phyloP scores from a whole-genome alignment of 139 green algal genomes.

The Axilococcus clingmanii region DNA sequence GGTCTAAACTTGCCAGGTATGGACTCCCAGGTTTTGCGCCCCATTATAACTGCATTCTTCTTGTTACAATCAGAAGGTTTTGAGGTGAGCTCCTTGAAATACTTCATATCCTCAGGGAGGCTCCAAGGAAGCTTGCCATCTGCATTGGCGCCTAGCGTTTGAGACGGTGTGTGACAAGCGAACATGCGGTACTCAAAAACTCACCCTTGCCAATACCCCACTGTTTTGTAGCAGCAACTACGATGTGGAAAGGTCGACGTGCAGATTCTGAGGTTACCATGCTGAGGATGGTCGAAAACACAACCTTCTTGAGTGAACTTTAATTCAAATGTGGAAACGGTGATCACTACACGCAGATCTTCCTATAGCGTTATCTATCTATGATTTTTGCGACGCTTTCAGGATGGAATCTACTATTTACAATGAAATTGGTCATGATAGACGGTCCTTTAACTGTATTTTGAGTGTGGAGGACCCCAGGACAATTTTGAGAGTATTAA shows the following conservation, averaged over 20 bases:
- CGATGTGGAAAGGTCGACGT: constrained; percentile 93
- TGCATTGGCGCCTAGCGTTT: neutral
- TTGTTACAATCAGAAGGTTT: constrained; percentile 38
- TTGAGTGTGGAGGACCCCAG: too few relatives aligned
- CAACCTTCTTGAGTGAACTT: too few relatives aligned
- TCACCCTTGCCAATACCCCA: constrained; percentile 75
- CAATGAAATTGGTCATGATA: too few relatives aligned
- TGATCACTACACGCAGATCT: too few relatives aligned
- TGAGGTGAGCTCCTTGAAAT: constrained; percentile 84
- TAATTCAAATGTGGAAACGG: too few relatives aligned
- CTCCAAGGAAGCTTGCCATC: constrained; percentile 59
- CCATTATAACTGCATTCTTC: constrained; percentile 97
- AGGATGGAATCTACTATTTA: too few relatives aligned
- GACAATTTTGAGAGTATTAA: too few relatives aligned
- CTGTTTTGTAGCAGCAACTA: constrained; percentile 72
- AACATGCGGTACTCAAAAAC: constrained; percentile 1
- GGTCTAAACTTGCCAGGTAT: constrained; percentile 89
- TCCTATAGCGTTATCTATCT: too few relatives aligned
- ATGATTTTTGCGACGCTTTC: too few relatives aligned
- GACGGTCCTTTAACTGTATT: too few relatives aligned
- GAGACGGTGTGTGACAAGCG: neutral
- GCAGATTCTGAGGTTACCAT: too few relatives aligned
- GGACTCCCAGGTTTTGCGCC: constrained; percentile 93
- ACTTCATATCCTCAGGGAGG: constrained; percentile 80
- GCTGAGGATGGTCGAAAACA: too few relatives aligned